These are phyloP conservation scores for Leccinum truebloodii DNA, from an alignment of 768 basidiomycete species.

Conservation along the genomic window DNA sequence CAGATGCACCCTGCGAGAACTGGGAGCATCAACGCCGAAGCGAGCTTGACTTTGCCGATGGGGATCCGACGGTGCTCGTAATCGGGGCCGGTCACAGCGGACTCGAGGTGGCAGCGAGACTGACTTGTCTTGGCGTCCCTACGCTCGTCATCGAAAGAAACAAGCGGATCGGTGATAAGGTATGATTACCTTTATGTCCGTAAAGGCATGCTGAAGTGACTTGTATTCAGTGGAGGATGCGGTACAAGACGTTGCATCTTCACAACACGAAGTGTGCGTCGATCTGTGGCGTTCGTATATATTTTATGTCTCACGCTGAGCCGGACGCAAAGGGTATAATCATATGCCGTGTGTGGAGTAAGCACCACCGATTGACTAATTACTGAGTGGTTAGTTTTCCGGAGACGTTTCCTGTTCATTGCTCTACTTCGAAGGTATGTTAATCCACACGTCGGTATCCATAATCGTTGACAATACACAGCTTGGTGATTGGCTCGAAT, in stretches of 20 bases:
- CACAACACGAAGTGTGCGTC: constrained; percentile 52
- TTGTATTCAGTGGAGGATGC: constrained; percentile 46
- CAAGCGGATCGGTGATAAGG: constrained; percentile 50
- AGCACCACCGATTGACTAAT: constrained; percentile 17
- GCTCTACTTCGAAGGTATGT: constrained; percentile 50
- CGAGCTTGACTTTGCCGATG: constrained; percentile 45
- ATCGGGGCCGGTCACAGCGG: constrained; percentile 71
- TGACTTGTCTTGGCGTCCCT: constrained; percentile 57
- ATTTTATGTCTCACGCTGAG: not conserved
- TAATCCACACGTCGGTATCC: not conserved
- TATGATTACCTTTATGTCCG: constrained; percentile 7
- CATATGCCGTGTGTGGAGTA: constrained; percentile 57
- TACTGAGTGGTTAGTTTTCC: constrained; percentile 44
- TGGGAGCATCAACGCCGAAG: constrained; percentile 50
- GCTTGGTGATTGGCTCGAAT: constrained; percentile 66
- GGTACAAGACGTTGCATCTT: constrained; percentile 56
- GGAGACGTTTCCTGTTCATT: constrained; percentile 50
- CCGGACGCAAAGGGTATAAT: constrained; percentile 41
- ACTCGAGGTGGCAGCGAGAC: constrained; percentile 58
- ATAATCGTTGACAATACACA: constrained; percentile 18
- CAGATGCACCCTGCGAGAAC: constrained; percentile 40
- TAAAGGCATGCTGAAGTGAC: constrained; percentile 4
- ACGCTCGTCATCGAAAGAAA: constrained; percentile 57
- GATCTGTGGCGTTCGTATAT: not conserved
- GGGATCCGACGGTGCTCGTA: constrained; percentile 57